Percentiles rank a stretch among this genome's conserved stretches.
Conservation (phyloP, 257 asterid species). For the Haberlea rhodopensis region DNA sequence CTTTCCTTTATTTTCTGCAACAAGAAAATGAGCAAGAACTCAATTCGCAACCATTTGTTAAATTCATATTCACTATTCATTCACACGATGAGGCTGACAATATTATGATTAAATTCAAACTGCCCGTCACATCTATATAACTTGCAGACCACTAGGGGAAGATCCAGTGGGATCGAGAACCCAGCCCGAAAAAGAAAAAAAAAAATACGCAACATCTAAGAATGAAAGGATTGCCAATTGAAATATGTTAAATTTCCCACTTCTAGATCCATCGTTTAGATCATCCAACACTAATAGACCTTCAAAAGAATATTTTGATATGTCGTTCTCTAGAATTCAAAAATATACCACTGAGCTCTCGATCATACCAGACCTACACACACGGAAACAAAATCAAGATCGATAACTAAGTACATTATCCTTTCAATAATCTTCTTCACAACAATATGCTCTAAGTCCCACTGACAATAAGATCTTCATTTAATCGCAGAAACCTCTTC, state of each 20-base stretch:
- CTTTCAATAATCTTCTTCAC: not conserved
- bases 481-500: not conserved
- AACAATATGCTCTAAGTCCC: not conserved
- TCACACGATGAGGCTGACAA: too few relatives aligned
- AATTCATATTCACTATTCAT: too few relatives aligned
- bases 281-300: too few relatives aligned
- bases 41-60: too few relatives aligned
- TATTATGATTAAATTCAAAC: too few relatives aligned
- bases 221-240: not conserved
- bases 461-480: not conserved
- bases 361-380: not conserved
- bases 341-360: not conserved
- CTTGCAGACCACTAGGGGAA: not conserved
- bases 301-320: too few relatives aligned
- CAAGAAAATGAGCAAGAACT: not conserved
- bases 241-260: not conserved
- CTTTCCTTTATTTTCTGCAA: slow-evolving; percentile 54
- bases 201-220: too few relatives aligned
- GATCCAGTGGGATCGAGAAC: not conserved
- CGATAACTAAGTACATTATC: not conserved
- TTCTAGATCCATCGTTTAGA: not conserved
- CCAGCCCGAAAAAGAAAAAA: too few relatives aligned
- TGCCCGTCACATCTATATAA: too few relatives aligned
- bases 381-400: not conserved
- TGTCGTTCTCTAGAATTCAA: not conserved